Percentiles rank a stretch among this genome's conserved stretches.
These are phyloP conservation scores for Postia placenta DNA, from an alignment of 768 basidiomycete genomes.

Conservation along the genomic window DNA sequence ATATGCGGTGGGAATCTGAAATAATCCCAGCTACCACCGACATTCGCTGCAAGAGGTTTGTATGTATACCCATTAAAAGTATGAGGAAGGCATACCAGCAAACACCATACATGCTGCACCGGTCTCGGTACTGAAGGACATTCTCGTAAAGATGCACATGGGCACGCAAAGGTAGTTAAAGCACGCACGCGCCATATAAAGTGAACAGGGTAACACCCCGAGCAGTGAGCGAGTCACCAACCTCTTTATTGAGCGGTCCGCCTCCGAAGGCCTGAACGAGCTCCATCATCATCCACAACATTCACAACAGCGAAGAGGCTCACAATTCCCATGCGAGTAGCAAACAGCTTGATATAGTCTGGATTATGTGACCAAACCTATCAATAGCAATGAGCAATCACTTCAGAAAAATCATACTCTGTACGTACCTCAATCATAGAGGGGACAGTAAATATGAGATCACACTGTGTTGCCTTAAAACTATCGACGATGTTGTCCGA, in stretches of 20 bases:
- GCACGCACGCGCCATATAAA: slow-evolving; percentile 12
- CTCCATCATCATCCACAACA: neutral
- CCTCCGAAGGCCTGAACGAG: neutral
- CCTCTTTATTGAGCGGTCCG: slow-evolving; percentile 1
- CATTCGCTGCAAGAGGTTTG: slow-evolving; percentile 1
- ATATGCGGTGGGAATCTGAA: slow-evolving; percentile 14
- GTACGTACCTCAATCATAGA: slow-evolving; percentile 10
- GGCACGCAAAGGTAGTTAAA: slow-evolving; percentile 26
- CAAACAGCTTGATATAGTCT: slow-evolving; percentile 9
- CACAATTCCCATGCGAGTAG: slow-evolving; percentile 12
- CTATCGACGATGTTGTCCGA: slow-evolving; percentile 9
- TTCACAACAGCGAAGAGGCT: slow-evolving; percentile 1
- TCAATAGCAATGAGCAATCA: too few relatives aligned
- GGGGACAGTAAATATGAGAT: slow-evolving; percentile 10
- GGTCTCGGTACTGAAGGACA: slow-evolving; percentile 9
- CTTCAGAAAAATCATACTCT: neutral
- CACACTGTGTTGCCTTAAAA: slow-evolving; percentile 5
- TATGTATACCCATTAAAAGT: neutral
- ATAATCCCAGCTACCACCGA: slow-evolving; percentile 17
- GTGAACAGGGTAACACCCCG: neutral
- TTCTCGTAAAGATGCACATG: slow-evolving; percentile 11
- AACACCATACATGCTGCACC: neutral
- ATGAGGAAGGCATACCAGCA: neutral
- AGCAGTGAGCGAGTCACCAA: neutral
- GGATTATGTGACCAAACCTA: slow-evolving; percentile 14